These are phyloP conservation scores for Neurospora hispaniola DNA, from an alignment of 495 filamentous ascomycete genomes.

Conservation along the genomic window DNA sequence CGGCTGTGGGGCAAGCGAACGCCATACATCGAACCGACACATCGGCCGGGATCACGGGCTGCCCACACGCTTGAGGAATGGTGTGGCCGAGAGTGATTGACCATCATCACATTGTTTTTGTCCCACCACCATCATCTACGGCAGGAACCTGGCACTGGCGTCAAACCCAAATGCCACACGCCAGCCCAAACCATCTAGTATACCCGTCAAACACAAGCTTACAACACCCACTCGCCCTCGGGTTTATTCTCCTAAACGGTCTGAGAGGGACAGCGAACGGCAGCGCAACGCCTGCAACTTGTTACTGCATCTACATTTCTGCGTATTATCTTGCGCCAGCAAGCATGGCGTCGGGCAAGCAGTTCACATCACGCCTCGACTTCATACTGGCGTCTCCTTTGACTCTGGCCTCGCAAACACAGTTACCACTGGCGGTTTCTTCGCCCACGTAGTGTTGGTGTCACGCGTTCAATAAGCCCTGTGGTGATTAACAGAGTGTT, in stretches of 20 bases:
- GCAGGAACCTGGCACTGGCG: not conserved
- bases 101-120: not conserved
- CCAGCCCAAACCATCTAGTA: not conserved
- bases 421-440: not conserved
- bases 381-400: not conserved
- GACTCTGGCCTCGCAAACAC: not conserved
- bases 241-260: not conserved
- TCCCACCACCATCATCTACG: not conserved
- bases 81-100: not conserved
- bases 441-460: not conserved
- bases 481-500: not conserved
- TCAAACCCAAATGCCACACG: not conserved
- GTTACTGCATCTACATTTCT: not conserved
- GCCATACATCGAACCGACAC: not conserved
- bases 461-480: not conserved
- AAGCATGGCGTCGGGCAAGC: not conserved
- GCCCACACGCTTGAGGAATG: no score
- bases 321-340: not conserved
- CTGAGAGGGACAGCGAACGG: not conserved
- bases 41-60: no score
- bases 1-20: not conserved
- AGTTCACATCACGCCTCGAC: not conserved
- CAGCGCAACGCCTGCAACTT: not conserved
- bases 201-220: not conserved
- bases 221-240: not conserved